These are phyloP conservation scores for Mortierella sp. DNA, from an alignment of 371 early-diverging fungal genomes.

Conservation along the genomic window DNA sequence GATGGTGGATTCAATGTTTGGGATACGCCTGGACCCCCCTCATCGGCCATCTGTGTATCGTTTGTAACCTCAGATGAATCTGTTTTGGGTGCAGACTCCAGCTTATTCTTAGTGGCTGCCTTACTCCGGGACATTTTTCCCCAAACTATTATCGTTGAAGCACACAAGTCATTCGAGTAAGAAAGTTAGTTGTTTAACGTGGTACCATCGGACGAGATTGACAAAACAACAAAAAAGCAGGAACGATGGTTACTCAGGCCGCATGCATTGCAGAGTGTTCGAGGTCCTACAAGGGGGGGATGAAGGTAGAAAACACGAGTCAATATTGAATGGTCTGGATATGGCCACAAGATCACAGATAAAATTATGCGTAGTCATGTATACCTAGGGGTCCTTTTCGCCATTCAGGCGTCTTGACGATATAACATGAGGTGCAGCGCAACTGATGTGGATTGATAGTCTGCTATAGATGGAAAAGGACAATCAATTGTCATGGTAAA, in stretches of 20 bases:
- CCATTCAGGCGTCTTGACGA: slow-evolving; percentile 73
- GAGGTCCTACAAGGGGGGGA: slow-evolving; percentile 40
- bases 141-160: slow-evolving; percentile 36
- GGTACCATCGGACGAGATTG: too few species aligned
- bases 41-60: slow-evolving; percentile 8
- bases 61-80: background rate
- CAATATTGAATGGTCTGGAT: background rate
- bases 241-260: slow-evolving; percentile 62
- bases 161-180: background rate
- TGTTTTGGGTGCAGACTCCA: slow-evolving; percentile 2
- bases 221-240: too few species aligned
- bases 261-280: slow-evolving; percentile 75
- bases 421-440: slow-evolving; percentile 69
- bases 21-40: background rate
- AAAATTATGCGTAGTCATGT: background rate
- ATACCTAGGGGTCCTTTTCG: slow-evolving; percentile 69
- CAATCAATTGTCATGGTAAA: background rate
- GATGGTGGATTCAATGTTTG: background rate
- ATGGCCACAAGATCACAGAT: background rate
- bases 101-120: slow-evolving; percentile 32
- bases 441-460: slow-evolving; percentile 34
- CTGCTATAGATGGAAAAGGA: slow-evolving; percentile 2
- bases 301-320: background rate
- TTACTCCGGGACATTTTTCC: slow-evolving; percentile 48
- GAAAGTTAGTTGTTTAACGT: too few species aligned